Evolutionary conservation across 1,284 basidiomycete species (phyloP), one percentile per base, ranked within the genome.

Genomic region (Apiotrichum akiyoshidainum): DNA sequence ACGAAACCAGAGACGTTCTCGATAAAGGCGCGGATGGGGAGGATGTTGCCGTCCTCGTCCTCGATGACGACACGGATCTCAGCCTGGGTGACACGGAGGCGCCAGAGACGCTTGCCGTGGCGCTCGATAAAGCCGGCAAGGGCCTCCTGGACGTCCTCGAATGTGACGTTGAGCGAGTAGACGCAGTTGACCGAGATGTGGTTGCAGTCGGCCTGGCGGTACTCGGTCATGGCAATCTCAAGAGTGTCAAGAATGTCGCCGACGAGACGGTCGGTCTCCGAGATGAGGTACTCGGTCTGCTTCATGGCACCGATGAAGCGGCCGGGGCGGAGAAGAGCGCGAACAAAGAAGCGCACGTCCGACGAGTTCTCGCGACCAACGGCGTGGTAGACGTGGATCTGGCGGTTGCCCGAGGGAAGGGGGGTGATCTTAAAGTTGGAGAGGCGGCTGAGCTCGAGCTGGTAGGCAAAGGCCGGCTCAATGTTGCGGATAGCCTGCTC

Each of bases 1-100:
- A 98, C 91, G 81, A 99, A 98, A 49, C 95, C 95, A 45, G 94
- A 96, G 54, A 97, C 92, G 77, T 98, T 99, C 81, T 96, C 92
- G 77, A 99, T 95, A 76, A 98, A 88, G 69, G 94, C 94, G 46
- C 96, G 92, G 73, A 99, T 92, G 12, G 95, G 92, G 9, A 91
- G 91, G 49, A 91, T 87, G 70, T 93, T 93, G 65, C 93, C 92
- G 66, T 95, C 90, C 61, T 83, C 86, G 75, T 97, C 91, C 80
- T 97, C 93, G 57, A 99, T 85, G 47, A 90, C 85, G 70, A 99
- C 90, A 56, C 96, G 86, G 72, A 99, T 96, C 81, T 99, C 96
- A 21, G 95, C 96, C 63, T 77, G 92, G 39, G 94, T 99, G 65
- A 99, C 94, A 71, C 96, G 94, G 63, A 99, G 84, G 66, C 96